Evolutionary conservation across 108 stramenopile species (phyloP), one percentile per base, ranked within the genome.

Genomic region (Skeletonema costatum): DNA sequence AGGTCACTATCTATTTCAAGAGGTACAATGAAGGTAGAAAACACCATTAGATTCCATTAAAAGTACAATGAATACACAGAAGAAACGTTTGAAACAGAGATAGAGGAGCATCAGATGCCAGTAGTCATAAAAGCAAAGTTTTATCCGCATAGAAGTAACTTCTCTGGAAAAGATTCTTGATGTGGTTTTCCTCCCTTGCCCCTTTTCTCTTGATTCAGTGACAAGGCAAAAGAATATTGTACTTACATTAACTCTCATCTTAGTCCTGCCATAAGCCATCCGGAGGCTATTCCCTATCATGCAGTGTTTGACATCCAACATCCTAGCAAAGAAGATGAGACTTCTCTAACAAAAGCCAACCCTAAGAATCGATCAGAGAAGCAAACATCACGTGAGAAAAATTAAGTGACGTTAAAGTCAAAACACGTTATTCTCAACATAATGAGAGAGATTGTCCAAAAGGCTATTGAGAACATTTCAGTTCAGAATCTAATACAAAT

Each of bases 401-500:
- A 66, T 31, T 21, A 29, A 32, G 48, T 29, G 1, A 53, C 48
- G 46, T 53, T 32, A 32, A 14, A 29, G 33, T n/a, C 48, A 51
- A 51, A 29, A 30, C 46, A 42, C 41, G 13, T 39, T 16, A 53
- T 0, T 6, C 32, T 9, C 35, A 48, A 16, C 8, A 14, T 25
- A 8, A 19, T 16, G 5, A 16, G 29, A 8, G 29, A 17, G 39
- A 67, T 67, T 46, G 44, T 44, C 44, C 41, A 67, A 67, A 46
- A 67, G 66, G 66, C 66, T 67, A 67, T 67, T 67, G 66, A 67
- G 66, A 67, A 67, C 66, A 67, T 46, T 46, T 44, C 66, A 19
- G 66, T 67, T 67, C 35, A 65, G 35, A 31, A 44, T 29, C 19
- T 48, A 44, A 67, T 67, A 67, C 66, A 67, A 67, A 67, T 67